phyloP scores from a whole-genome alignment of 2,329 filamentous ascomycete species.

The Diplodia seriata region DNA sequence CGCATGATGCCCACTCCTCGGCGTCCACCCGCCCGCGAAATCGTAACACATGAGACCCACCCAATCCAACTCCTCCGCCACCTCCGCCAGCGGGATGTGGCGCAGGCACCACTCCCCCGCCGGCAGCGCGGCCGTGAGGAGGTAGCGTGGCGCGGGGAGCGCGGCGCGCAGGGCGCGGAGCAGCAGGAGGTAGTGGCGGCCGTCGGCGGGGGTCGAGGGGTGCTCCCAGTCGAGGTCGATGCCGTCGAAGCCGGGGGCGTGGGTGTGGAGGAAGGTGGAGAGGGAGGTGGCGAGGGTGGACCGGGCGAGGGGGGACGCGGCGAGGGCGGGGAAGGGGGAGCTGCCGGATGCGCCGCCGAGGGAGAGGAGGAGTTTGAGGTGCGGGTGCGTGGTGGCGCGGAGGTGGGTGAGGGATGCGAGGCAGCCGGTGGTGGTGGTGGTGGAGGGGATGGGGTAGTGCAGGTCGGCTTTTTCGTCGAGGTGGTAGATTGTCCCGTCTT shows the following conservation, averaged over 20 bases:
- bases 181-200: constrained; percentile 73
- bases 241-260: constrained; percentile 66
- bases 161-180: constrained; percentile 70
- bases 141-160: constrained; percentile 71
- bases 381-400: constrained; percentile 71
- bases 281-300: constrained; percentile 76
- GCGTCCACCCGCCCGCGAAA: constrained; percentile 74
- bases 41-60: constrained; percentile 84
- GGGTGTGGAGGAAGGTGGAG: constrained; percentile 71
- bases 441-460: constrained; percentile 64
- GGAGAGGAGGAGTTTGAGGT: constrained; percentile 75
- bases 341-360: no score
- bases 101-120: constrained; percentile 70
- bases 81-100: constrained; percentile 69
- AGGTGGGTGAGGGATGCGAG: constrained; percentile 75
- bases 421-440: constrained; percentile 65
- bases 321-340: constrained; percentile 69
- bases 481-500: constrained; percentile 11
- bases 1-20: constrained; percentile 73
- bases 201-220: constrained; percentile 69
- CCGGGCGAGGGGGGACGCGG: constrained; percentile 64
- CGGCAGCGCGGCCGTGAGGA: constrained; percentile 75
- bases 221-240: constrained; percentile 74
- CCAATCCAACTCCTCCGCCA: constrained; percentile 71
- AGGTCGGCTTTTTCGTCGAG: constrained; percentile 81